Conservation (phyloP, 192 early-diverging fungal genomes). For the Coemansia sp. region DNA sequence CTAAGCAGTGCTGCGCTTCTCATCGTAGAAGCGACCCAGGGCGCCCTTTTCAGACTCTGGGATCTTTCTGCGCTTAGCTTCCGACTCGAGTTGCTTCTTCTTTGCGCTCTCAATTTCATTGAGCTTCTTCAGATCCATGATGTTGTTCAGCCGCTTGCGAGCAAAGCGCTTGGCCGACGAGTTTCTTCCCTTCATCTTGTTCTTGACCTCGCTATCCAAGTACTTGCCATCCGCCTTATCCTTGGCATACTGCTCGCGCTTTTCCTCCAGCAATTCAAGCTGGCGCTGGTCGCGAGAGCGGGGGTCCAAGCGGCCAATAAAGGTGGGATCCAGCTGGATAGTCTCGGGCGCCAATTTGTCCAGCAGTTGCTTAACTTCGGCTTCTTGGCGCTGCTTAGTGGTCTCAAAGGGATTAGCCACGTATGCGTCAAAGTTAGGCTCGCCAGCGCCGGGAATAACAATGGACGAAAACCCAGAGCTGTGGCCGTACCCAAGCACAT, state of each 20-base stretch:
- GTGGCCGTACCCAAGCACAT: constrained; percentile 88
- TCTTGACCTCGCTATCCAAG: constrained; percentile 35
- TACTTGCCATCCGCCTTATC: constrained; percentile 32
- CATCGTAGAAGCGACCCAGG: constrained; percentile 31
- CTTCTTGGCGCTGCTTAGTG: constrained; percentile 79
- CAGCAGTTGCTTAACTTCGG: constrained; percentile 82
- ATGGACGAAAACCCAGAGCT: constrained; percentile 72
- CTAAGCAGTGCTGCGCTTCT: constrained; percentile 26
- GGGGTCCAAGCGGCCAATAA: constrained; percentile 78
- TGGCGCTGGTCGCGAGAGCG: constrained; percentile 39
- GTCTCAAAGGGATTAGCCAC: constrained; percentile 94
- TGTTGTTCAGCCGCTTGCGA: constrained; percentile 76
- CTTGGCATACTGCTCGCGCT: constrained; percentile 15
- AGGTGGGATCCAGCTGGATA: constrained; percentile 79
- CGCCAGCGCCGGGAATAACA: constrained; percentile 90
- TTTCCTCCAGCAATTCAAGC: constrained; percentile 11
- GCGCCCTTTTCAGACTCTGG: constrained; percentile 44
- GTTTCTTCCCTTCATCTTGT: constrained; percentile 50
- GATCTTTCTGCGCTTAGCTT: constrained; percentile 15
- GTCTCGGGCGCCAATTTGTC: constrained; percentile 95
- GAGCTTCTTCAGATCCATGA: constrained; percentile 68
- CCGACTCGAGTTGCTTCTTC: constrained; percentile 18
- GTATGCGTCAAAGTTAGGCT: constrained; percentile 94
- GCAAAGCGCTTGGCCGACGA: constrained; percentile 74
- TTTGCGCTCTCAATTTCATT: constrained; percentile 36